phyloP scores from a whole-genome alignment of 805 yeast species.

The Pichia ethanolica region DNA sequence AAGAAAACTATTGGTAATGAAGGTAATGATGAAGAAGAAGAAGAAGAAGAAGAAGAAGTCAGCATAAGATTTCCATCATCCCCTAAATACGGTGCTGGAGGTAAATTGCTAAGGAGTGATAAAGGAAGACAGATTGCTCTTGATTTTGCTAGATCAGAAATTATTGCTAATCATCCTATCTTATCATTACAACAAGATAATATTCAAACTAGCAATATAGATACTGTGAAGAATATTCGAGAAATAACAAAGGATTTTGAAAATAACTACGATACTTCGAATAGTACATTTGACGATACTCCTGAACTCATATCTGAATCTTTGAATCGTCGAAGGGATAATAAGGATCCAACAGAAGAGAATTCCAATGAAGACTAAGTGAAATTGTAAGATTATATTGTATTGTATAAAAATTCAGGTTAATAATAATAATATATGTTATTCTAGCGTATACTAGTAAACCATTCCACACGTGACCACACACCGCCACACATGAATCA shows the following conservation, averaged over 20 bases:
- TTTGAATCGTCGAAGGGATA: not conserved
- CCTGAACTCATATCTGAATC: conserved; percentile 4
- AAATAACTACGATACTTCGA: not conserved
- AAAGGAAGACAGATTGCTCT: conserved; percentile 22
- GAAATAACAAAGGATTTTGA: not conserved
- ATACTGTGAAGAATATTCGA: not conserved
- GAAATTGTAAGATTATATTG: too few relatives aligned
- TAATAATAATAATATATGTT: too few relatives aligned
- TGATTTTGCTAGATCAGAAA: conserved; percentile 21
- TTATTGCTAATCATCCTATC: conserved; percentile 19
- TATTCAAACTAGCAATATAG: not conserved
- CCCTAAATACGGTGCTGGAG: conserved; percentile 37
- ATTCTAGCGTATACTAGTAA: too few relatives aligned
- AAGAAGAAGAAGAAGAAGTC: conserved; percentile 12
- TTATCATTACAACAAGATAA: conserved; percentile 13
- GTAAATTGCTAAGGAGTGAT: conserved; percentile 24
- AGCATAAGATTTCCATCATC: conserved; percentile 38
- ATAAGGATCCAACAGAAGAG: too few relatives aligned
- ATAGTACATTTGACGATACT: conserved; percentile 5
- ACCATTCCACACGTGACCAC: too few relatives aligned
- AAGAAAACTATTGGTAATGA: not conserved
- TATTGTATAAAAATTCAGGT: too few relatives aligned
- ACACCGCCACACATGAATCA: too few relatives aligned
- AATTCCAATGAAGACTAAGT: too few relatives aligned
- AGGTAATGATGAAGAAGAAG: not conserved